A percentile compares a stretch with the other conserved stretches of the same genome.
phyloP scores from a whole-genome alignment of 139 green algal species.

The Desmodesmus armatus region DNA sequence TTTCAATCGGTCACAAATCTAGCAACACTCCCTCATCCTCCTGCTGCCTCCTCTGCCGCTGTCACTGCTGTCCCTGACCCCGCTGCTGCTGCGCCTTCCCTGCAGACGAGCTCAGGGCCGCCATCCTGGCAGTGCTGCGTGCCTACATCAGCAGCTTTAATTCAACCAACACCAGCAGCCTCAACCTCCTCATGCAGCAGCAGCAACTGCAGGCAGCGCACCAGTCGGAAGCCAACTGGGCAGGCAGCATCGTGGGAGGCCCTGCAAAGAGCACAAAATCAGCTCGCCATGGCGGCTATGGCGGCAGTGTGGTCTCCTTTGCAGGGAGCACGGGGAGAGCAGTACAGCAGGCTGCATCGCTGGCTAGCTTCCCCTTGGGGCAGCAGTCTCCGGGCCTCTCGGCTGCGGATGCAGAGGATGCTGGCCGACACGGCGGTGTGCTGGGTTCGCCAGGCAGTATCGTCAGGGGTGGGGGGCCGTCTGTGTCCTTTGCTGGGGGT shows the following conservation, averaged over 20 bases:
- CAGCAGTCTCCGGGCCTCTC: no score
- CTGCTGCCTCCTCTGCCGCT: no score
- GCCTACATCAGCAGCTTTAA: slow-evolving; percentile 24
- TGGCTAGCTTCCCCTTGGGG: no score
- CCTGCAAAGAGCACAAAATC: background rate
- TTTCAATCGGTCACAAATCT: no score
- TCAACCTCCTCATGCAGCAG: slow-evolving; percentile 14
- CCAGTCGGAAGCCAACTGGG: background rate
- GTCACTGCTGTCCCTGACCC: no score
- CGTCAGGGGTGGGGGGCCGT: background rate
- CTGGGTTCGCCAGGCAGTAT: background rate
- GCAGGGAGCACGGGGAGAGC: background rate
- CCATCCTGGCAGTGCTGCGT: slow-evolving; percentile 29
- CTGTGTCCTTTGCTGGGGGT: slow-evolving; percentile 19
- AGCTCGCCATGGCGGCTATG: background rate
- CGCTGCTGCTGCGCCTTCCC: background rate
- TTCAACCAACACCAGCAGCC: background rate
- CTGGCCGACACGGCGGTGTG: no score
- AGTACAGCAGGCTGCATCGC: background rate
- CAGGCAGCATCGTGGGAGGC: background rate
- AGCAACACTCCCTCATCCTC: no score
- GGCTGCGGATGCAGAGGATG: no score
- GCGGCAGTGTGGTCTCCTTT: background rate
- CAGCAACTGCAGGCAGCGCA: background rate
- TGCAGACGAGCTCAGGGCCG: slow-evolving; percentile 8